Conservation (phyloP, 805 yeast genomes). For the Komagataella mondaviorum region DNA sequence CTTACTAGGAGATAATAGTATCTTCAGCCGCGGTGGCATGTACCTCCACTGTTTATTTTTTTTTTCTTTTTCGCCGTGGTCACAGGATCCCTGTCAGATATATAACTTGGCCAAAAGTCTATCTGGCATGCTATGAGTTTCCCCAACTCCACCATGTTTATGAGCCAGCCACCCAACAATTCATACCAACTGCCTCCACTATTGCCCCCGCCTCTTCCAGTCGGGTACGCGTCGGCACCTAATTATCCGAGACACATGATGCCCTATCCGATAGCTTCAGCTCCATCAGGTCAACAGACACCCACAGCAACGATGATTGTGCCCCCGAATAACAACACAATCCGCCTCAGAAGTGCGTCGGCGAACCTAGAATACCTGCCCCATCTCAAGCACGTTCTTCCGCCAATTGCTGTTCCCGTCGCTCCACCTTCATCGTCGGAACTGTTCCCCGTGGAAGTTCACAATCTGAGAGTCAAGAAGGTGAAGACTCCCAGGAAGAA, state of each 20-base stretch:
- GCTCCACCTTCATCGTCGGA: not conserved
- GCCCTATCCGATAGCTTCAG: not conserved
- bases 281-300: not conserved
- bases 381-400: not conserved
- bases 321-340: not conserved
- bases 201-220: not conserved
- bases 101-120: not conserved
- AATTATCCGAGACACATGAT: not conserved
- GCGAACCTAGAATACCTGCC: not conserved
- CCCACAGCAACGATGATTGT: not conserved
- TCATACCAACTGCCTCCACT: not conserved
- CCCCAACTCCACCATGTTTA: not conserved
- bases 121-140: not conserved
- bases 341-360: not conserved
- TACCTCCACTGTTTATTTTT: not conserved
- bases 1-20: not conserved
- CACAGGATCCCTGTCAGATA: not conserved
- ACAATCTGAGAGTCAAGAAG: not conserved
- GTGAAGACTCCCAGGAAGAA: conserved; percentile 15
- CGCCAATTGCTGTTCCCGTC: not conserved
- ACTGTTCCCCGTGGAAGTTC: not conserved
- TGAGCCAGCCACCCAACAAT: not conserved
- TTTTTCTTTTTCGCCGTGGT: not conserved
- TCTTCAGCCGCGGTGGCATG: not conserved
- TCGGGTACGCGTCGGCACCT: not conserved